A percentile compares a stretch with the other conserved stretches of the same genome.
These are phyloP conservation scores for Bothriochloa decipiens DNA, from an alignment of 176 grass and related monocot species.

Conservation along the genomic window DNA sequence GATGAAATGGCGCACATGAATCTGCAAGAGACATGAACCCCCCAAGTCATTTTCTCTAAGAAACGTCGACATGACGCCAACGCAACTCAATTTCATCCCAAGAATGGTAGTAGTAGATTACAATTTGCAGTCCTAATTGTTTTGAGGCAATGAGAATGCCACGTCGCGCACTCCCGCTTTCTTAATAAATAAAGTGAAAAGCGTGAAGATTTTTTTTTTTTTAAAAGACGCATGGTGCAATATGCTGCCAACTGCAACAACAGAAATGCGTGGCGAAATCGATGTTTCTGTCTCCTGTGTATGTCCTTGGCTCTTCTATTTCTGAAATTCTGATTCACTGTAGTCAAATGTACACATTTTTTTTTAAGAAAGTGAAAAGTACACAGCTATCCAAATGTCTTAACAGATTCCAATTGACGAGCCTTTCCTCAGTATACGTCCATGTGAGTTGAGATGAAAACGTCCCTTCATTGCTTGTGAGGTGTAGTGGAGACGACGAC, in stretches of 20 bases:
- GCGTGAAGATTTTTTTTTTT: background rate
- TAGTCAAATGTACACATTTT: background rate
- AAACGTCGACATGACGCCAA: background rate
- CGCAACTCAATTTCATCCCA: background rate
- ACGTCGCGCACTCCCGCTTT: background rate
- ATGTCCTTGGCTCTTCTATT: background rate
- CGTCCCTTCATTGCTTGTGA: slow-evolving; percentile 4
- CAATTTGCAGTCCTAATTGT: background rate
- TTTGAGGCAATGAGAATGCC: slow-evolving; percentile 11
- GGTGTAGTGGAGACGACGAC: slow-evolving; percentile 5
- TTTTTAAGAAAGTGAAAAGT: too few species aligned
- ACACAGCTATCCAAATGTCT: background rate
- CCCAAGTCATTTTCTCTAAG: background rate
- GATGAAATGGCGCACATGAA: background rate
- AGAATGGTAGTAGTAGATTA: too few species aligned
- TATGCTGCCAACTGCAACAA: background rate
- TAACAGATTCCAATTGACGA: background rate
- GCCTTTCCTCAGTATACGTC: slow-evolving; percentile 1
- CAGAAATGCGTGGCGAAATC: background rate
- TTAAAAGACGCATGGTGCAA: background rate
- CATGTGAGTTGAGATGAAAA: background rate
- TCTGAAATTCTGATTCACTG: background rate
- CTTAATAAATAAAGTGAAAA: slow-evolving; percentile 5
- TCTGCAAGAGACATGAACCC: background rate
- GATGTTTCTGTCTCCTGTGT: background rate